These are phyloP conservation scores for Colletotrichum brevisporum DNA, from an alignment of 2,329 filamentous ascomycete genomes.

Conservation along the genomic window DNA sequence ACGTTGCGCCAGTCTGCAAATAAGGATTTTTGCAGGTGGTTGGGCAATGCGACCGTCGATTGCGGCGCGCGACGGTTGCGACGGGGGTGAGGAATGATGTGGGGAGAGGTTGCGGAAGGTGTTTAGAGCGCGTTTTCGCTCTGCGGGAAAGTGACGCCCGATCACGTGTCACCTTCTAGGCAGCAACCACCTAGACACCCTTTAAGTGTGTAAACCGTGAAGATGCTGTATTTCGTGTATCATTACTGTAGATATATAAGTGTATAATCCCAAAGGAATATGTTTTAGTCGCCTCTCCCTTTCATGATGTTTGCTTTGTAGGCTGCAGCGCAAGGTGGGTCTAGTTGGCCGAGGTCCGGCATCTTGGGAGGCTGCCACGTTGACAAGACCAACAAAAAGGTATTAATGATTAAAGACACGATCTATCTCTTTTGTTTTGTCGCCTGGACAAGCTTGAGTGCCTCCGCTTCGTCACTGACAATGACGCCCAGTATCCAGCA, in stretches of 20 bases:
- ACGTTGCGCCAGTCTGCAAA: neutral
- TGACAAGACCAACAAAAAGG: no score
- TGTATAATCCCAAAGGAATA: no score
- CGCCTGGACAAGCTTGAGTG: neutral
- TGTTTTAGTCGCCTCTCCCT: no score
- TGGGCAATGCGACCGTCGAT: neutral
- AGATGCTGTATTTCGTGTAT: no score
- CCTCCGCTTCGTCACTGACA: constrained; percentile 73
- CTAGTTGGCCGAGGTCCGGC: no score
- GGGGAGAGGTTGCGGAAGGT: constrained; percentile 34
- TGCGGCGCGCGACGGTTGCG: constrained; percentile 2
- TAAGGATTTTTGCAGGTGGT: neutral
- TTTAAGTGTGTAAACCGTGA: neutral
- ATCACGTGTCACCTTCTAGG: constrained; percentile 42
- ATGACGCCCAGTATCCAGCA: constrained; percentile 89
- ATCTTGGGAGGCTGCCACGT: no score
- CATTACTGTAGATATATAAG: no score
- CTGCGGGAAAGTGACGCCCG: constrained; percentile 42
- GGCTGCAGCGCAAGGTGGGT: no score
- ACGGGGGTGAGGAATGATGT: constrained; percentile 18
- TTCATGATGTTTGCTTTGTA: no score
- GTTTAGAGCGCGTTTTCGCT: constrained; percentile 18
- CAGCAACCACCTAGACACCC: neutral
- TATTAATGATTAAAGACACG: no score
- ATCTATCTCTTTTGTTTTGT: neutral